Conservation (phyloP, 108 stramenopile species). For the Cyclotella distinguenda region DNA sequence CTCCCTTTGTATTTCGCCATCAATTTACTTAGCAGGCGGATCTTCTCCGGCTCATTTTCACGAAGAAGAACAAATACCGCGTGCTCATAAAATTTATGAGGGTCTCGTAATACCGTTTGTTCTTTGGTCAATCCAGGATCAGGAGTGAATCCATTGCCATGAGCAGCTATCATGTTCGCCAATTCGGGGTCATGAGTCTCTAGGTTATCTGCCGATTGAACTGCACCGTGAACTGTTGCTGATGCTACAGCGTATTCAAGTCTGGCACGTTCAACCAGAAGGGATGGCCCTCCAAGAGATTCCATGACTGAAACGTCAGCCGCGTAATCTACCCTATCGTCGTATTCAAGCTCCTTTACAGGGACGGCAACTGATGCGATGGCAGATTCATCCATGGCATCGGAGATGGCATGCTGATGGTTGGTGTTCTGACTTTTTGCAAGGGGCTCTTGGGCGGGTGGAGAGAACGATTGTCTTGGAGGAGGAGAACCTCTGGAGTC, state of each 20-base stretch:
- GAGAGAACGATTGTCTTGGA: background rate
- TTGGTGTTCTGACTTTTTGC: constrained; percentile 9
- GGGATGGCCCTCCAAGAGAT: constrained; percentile 81
- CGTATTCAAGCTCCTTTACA: constrained; percentile 76
- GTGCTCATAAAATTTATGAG: constrained; percentile 73
- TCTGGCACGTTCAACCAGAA: constrained; percentile 77
- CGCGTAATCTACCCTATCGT: constrained; percentile 69
- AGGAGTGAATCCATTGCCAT: constrained; percentile 65
- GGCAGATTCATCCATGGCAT: constrained; percentile 57
- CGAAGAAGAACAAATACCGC: constrained; percentile 70
- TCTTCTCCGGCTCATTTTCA: constrained; percentile 87
- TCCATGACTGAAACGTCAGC: constrained; percentile 91
- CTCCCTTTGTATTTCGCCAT: constrained; percentile 83
- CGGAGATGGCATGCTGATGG: constrained; percentile 25
- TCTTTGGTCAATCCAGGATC: constrained; percentile 68
- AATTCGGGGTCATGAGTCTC: constrained; percentile 46
- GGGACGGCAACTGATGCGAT: constrained; percentile 43
- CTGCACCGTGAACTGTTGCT: constrained; percentile 22
- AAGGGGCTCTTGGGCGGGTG: constrained; percentile 6
- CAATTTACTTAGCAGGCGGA: constrained; percentile 79
- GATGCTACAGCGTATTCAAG: constrained; percentile 27
- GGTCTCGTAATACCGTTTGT: constrained; percentile 73
- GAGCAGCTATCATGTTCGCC: constrained; percentile 55
- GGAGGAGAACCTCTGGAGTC: constrained; percentile 2
- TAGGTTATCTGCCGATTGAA: constrained; percentile 32